Evolutionary conservation across 192 early-diverging fungal species (phyloP).

Genomic region (Spinellus fusiger): DNA sequence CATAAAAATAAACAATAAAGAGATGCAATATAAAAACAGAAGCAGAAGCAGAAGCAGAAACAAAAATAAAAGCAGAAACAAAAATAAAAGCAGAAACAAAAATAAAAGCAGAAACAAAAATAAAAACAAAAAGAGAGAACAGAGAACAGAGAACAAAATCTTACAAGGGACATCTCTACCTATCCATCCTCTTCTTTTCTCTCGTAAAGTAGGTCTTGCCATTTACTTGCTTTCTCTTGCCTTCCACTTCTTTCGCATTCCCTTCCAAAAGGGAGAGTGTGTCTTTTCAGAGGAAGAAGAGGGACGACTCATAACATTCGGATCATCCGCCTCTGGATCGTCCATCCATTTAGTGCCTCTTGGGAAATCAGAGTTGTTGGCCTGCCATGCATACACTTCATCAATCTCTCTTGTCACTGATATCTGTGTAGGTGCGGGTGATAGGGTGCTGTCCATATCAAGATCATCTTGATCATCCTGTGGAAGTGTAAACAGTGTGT

Average conservation of each 20-base stretch:
- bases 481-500: not conserved
- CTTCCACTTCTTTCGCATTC: constrained; percentile 11
- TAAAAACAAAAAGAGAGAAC: not conserved
- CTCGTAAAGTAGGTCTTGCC: too few relatives aligned
- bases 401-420: not conserved
- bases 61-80: too few relatives aligned
- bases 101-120: too few relatives aligned
- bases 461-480: not conserved
- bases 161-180: too few relatives aligned
- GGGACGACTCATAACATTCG: not conserved
- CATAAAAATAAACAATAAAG: not conserved
- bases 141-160: too few relatives aligned
- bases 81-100: too few relatives aligned
- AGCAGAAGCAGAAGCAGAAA: too few relatives aligned
- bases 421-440: not conserved
- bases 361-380: not conserved
- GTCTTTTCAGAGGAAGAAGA: not conserved
- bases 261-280: constrained; percentile 3
- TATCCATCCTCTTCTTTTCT: too few relatives aligned
- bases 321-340: constrained; percentile 11
- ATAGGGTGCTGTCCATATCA: not conserved
- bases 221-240: not conserved
- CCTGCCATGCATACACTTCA: not conserved
- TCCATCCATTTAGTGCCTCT: constrained; percentile 18
- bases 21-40: too few relatives aligned